Base-by-base conservation (phyloP, 441 rosid species). In the Macaranga tanarius region DNA sequence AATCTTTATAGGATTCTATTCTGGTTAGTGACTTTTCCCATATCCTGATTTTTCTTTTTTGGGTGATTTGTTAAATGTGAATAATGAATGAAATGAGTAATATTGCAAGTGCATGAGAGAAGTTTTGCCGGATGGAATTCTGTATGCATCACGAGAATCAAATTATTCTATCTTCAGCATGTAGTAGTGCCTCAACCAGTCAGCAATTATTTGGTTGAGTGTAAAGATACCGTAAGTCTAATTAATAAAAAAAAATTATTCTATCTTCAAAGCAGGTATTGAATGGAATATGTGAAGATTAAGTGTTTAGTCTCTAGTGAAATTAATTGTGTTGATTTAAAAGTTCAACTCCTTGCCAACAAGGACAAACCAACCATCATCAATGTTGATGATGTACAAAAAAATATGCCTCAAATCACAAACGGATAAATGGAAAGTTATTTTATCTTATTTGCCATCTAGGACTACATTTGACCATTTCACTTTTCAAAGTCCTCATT, bases 191-290 rank as follows among this genome's bases (percentile, higher is more conserved):
- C n/a, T n/a, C n/a, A n/a, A n/a, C n/a, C n/a, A n/a, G n/a, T n/a
- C n/a, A n/a, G n/a, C n/a, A n/a, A n/a, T n/a, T n/a, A n/a, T n/a
- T n/a, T n/a, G n/a, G n/a, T n/a, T n/a, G n/a, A n/a, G n/a, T n/a
- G n/a, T n/a, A n/a, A n/a, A n/a, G n/a, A n/a, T n/a, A n/a, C n/a
- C n/a, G n/a, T n/a, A n/a, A n/a, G n/a, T n/a, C n/a, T n/a, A n/a
- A n/a, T n/a, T n/a, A n/a, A n/a, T n/a, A n/a, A n/a, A n/a, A n/a
- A n/a, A n/a, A n/a, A n/a, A n/a, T n/a, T n/a, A n/a, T 79, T 93
- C 98, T n/a, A 81, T 93, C 67, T 93, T 93, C 74, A 93, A 93
- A 79, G 97, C 98, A 28, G 98, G 98, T 93, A 91, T 73, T 74
- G 95, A 77, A 93, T 93, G 97, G 96, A 88, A 20, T 91, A 95